Base-by-base conservation (phyloP, 192 early-diverging fungal genomes). In the Coemansia guatemalensis region DNA sequence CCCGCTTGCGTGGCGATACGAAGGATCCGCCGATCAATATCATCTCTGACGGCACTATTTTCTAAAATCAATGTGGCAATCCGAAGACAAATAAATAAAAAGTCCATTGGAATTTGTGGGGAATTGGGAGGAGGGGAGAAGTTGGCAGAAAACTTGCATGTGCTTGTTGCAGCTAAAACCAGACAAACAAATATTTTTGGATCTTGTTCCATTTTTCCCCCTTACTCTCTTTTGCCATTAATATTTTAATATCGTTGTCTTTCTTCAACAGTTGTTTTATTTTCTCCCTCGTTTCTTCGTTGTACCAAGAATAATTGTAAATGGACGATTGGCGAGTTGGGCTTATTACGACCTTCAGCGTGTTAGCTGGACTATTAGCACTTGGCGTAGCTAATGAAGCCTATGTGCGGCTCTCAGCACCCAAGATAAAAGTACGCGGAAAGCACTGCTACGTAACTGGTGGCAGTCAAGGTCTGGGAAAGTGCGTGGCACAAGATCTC, bases 1-100 rank as follows among this genome's bases (percentile, higher is more conserved):
- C 88, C 20, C 83, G 86, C 41, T 78, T 86, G 60, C 78, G 95
- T 20, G 85, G 87, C 21, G 86, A 86, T n/a, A 88, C 92, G 21
- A 86, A 89, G 65, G 93, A 91, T 21, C 95, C 95, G 30, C 95
- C 95, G 29, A 95, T 98, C 69, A 88, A 90, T 57, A 89, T 96
- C 65, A 82, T 91, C 17, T 89, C 88, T 29, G 93, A 94, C 47
- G 93, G 93, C 9, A 94, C 91, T 3, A 81, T 94, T 48, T 94
- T 94, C 68, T 94, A 80, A 69, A n/a, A n/a, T n/a, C n/a, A n/a
- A n/a, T n/a, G n/a, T n/a, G n/a, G n/a, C n/a, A n/a, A n/a, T n/a
- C n/a, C n/a, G n/a, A n/a, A n/a, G n/a, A n/a, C n/a, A n/a, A n/a
- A n/a, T n/a, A n/a, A n/a, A n/a, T n/a, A n/a, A n/a, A n/a, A n/a